Percentiles rank a stretch among this genome's conserved stretches.
These are phyloP conservation scores for Phytopythium aichiense DNA, from an alignment of 352 stramenopile species.

Conservation along the genomic window DNA sequence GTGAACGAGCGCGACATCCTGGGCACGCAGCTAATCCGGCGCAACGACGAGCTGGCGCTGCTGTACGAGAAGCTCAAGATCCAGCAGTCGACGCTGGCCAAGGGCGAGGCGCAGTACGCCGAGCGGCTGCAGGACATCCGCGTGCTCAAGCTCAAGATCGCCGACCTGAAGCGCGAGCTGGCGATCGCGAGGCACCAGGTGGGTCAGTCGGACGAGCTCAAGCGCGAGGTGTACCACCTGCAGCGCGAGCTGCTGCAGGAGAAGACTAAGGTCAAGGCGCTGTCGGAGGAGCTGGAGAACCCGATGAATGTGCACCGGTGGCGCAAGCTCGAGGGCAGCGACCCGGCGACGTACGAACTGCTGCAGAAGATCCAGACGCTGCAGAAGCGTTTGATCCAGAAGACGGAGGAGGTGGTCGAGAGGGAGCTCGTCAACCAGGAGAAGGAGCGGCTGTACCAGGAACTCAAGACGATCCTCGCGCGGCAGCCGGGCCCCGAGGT, in stretches of 20 bases:
- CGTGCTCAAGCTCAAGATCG: slow-evolving; percentile 94
- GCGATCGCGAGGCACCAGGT: slow-evolving; percentile 89
- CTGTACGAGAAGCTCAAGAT: slow-evolving; percentile 98
- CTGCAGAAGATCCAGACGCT: slow-evolving; percentile 97
- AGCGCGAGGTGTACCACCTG: slow-evolving; percentile 86
- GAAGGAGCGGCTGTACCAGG: slow-evolving; percentile 94
- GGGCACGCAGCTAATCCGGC: slow-evolving; percentile 94
- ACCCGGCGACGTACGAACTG: slow-evolving; percentile 94
- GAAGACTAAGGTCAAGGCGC: slow-evolving; percentile 95
- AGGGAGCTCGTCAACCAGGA: slow-evolving; percentile 94
- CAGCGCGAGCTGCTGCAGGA: slow-evolving; percentile 92
- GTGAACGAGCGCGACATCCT: slow-evolving; percentile 97
- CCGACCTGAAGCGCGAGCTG: slow-evolving; percentile 90
- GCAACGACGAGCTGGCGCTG: slow-evolving; percentile 96
- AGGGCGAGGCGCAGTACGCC: slow-evolving; percentile 92
- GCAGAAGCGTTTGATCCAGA: slow-evolving; percentile 93
- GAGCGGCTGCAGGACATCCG: slow-evolving; percentile 92
- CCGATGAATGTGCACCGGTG: slow-evolving; percentile 98
- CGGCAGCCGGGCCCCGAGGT: slow-evolving; percentile 93
- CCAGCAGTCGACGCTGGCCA: slow-evolving; percentile 91
- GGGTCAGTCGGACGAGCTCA: slow-evolving; percentile 82
- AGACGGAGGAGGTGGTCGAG: slow-evolving; percentile 94
- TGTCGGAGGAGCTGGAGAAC: slow-evolving; percentile 96
- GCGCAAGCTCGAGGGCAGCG: slow-evolving; percentile 95
- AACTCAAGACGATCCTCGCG: slow-evolving; percentile 93